Base-by-base conservation (phyloP, 2,329 filamentous ascomycete species). In the Penicillium corylophilum region DNA sequence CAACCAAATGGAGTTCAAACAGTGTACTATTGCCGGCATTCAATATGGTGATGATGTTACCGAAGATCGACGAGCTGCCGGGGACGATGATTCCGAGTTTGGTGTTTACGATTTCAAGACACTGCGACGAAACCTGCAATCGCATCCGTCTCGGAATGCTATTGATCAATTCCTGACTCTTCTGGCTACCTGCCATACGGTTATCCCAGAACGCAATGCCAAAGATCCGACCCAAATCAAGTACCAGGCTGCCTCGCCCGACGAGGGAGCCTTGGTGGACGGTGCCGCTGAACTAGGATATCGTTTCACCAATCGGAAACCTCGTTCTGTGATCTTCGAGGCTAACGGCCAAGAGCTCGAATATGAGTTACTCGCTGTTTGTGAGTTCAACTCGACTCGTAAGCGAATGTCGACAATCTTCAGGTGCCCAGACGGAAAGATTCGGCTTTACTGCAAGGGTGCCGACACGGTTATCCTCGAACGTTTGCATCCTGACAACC, bases 371-470 rank as follows among this genome's bases (percentile, higher is more conserved):
- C 77, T 99, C 52, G 93, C 93, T 2, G 92, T 99, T n/a, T 96
- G 93, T 71, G 94, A 99, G 72, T 99, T 99, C 79, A 99, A 99
- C 75, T 97, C 94, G 1, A 94, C 91, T 8, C 82, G 94, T 64
- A 99, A 99, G 77, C 82, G 94, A 60, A 99, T 99, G 94, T 97
- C 94, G 7, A 89, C 93, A 20, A 95, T 99, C 61, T 96, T 95
- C 77, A 86, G 95, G 47, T 96, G 93, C 67, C 94, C 94, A 0
- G 93, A 97, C 74, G 94, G 94, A 56, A 96, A 94, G 75, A 88
- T 99, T 53, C 82, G 94, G 45, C 86, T 90, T 63, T 99, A 96
- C 73, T 93, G 87, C 75, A 99, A 99, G 75, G 94, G 94, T 63
- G 94, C 94, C 41, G 94, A 99, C 70, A 99, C 94, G 1, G 94